Percentiles rank a stretch among this genome's conserved stretches.
Evolutionary conservation across 2,329 filamentous ascomycete species (phyloP).

Genomic region (Helminthosporium solani): DNA sequence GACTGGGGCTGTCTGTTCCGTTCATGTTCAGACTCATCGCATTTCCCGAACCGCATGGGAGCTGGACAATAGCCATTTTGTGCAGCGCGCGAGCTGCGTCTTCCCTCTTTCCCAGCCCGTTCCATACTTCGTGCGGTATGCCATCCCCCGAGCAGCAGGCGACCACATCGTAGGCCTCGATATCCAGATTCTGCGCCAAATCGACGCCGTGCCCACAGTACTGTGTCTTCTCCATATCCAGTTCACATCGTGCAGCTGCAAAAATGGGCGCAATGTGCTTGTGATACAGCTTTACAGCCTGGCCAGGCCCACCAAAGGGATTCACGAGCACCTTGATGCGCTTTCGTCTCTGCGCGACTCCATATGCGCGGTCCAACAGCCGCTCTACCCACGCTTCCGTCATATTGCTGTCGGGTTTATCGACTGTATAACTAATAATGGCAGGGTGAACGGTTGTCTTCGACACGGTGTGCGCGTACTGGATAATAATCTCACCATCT

Average conservation of each 20-base stretch:
- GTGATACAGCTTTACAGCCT: conserved; percentile 71
- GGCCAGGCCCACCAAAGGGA: conserved; percentile 82
- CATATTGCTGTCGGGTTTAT: conserved; percentile 52
- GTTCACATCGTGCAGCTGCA: conserved; percentile 71
- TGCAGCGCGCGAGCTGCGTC: conserved; percentile 74
- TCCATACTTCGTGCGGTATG: conserved; percentile 89
- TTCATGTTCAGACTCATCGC: conserved; percentile 89
- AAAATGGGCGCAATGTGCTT: conserved; percentile 79
- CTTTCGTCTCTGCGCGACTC: conserved; percentile 65
- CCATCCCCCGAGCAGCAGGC: conserved; percentile 92
- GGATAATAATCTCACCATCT: conserved; percentile 63
- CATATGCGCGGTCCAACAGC: conserved; percentile 72
- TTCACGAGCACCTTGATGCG: conserved; percentile 88
- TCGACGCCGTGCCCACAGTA: conserved; percentile 76
- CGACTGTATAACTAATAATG: conserved; percentile 62
- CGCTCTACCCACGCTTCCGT: conserved; percentile 62
- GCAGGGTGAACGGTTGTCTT: conserved; percentile 61
- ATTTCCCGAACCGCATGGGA: conserved; percentile 93
- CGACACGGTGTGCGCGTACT: conserved; percentile 64
- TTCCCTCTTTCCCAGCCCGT: conserved; percentile 75
- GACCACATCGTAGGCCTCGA: conserved; percentile 79
- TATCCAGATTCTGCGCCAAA: conserved; percentile 72
- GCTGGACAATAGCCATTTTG: conserved; percentile 77
- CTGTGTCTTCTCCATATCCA: conserved; percentile 72
- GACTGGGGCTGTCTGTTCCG: conserved; percentile 71